A percentile compares a stretch with the other conserved stretches of the same genome.
phyloP scores from a whole-genome alignment of 1,139 yeast species.

The Blastobotrys persicus region DNA sequence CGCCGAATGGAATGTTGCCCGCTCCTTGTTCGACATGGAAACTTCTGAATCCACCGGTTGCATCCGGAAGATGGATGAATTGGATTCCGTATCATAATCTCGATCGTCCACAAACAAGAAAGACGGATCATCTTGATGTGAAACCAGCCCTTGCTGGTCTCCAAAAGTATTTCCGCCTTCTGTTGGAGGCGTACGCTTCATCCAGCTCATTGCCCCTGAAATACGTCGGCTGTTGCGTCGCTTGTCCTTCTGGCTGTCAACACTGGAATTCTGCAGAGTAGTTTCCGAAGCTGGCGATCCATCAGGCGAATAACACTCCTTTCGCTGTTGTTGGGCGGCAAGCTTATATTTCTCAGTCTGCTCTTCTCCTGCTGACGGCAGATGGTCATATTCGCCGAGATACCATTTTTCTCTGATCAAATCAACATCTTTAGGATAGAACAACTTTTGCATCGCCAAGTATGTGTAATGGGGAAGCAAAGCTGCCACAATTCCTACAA shows the following conservation, averaged over 20 bases:
- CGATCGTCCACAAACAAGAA: constrained; percentile 7
- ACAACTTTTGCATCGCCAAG: constrained; percentile 61
- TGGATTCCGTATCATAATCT: constrained; percentile 6
- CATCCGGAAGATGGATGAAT: constrained; percentile 12
- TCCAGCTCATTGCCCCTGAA: constrained; percentile 8
- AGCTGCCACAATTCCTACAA: constrained; percentile 69
- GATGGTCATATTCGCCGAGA: constrained; percentile 25
- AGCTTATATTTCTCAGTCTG: constrained; percentile 2
- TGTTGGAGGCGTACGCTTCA: constrained; percentile 6
- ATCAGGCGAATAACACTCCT: constrained; percentile 10
- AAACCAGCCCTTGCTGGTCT: constrained; percentile 10
- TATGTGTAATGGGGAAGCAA: constrained; percentile 72
- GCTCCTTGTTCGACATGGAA: background rate
- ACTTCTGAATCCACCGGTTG: constrained; percentile 11
- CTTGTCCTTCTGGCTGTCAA: constrained; percentile 7
- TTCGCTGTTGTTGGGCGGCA: constrained; percentile 7
- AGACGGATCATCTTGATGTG: constrained; percentile 7
- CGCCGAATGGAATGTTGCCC: background rate
- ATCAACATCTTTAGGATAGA: constrained; percentile 76
- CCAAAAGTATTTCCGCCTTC: background rate
- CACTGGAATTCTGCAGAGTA: background rate
- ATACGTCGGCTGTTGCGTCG: constrained; percentile 5
- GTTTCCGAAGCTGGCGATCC: constrained; percentile 7
- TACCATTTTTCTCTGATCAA: constrained; percentile 67
- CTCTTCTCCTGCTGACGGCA: constrained; percentile 11